phyloP scores from a whole-genome alignment of 768 basidiomycete species.

The Tylopilus sp. region DNA sequence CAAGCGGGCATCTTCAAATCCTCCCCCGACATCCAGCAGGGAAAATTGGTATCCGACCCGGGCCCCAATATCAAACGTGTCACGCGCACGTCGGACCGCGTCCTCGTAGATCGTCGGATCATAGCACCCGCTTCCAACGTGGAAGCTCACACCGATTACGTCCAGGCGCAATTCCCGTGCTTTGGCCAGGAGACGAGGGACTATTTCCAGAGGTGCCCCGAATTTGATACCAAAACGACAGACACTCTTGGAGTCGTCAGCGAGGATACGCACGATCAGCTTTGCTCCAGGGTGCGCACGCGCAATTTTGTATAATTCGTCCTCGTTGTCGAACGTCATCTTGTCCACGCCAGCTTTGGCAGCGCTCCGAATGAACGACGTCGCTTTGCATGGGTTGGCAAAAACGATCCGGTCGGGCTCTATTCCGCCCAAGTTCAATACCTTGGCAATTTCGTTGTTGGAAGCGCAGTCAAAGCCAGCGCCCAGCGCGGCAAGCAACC shows the following conservation, averaged over 20 bases:
- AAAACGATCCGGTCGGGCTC: constrained; percentile 86
- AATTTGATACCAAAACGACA: constrained; percentile 95
- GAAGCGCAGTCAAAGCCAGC: constrained; percentile 98
- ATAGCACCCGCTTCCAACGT: constrained; percentile 96
- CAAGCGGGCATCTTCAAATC: constrained; percentile 88
- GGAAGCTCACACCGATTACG: constrained; percentile 95
- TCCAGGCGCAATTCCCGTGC: constrained; percentile 77
- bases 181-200: constrained; percentile 74
- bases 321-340: constrained; percentile 99
- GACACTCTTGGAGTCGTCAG: constrained; percentile 95
- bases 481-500: constrained; percentile 86
- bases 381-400: constrained; percentile 98
- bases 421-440: constrained; percentile 71
- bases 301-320: constrained; percentile 92
- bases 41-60: constrained; percentile 78
- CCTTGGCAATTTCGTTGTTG: constrained; percentile 83
- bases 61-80: constrained; percentile 84
- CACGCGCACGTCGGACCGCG: constrained; percentile 78
- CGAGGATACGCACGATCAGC: constrained; percentile 90
- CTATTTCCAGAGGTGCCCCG: constrained; percentile 82
- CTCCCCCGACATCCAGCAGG: constrained; percentile 92
- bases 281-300: constrained; percentile 77
- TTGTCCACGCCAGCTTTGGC: constrained; percentile 74
- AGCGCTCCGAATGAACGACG: constrained; percentile 87
- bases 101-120: constrained; percentile 88